Conservation (phyloP, 768 basidiomycete species). For the Strobilomyces echinocephalus region DNA sequence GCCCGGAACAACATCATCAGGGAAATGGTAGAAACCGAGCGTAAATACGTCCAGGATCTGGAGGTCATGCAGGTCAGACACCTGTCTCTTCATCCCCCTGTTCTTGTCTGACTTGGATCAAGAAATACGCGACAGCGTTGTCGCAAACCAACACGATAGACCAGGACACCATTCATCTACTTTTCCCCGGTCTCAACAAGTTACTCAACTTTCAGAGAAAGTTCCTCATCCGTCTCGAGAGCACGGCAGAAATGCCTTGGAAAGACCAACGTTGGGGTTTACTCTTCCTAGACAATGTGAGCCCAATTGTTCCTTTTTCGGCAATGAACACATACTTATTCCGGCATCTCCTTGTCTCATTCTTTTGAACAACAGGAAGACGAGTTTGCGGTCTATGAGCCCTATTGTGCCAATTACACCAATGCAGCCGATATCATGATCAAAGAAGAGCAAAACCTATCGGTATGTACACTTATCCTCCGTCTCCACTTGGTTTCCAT, state of each 20-base stretch:
- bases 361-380: conserved; percentile 71
- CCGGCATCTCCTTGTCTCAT: conserved; percentile 40
- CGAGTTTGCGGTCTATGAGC: conserved; percentile 93
- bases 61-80: conserved; percentile 87
- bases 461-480: conserved; percentile 48
- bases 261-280: conserved; percentile 85
- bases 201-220: conserved; percentile 94
- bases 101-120: conserved; percentile 14
- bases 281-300: conserved; percentile 77
- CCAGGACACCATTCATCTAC: conserved; percentile 91
- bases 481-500: conserved; percentile 11
- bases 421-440: conserved; percentile 82
- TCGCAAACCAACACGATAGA: conserved; percentile 81
- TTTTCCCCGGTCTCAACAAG: conserved; percentile 93
- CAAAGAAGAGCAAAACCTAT: conserved; percentile 78
- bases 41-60: conserved; percentile 94
- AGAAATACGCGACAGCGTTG: conserved; percentile 88
- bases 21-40: conserved; percentile 92
- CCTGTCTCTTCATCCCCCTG: not conserved
- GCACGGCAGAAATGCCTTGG: conserved; percentile 78
- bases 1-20: conserved; percentile 74
- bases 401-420: conserved; percentile 94
- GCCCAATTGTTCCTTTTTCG: conserved; percentile 26
- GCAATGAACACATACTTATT: conserved; percentile 31
- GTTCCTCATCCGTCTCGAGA: conserved; percentile 87